phyloP scores from a whole-genome alignment of 768 basidiomycete genomes.

The Lactifluus rugatus region DNA sequence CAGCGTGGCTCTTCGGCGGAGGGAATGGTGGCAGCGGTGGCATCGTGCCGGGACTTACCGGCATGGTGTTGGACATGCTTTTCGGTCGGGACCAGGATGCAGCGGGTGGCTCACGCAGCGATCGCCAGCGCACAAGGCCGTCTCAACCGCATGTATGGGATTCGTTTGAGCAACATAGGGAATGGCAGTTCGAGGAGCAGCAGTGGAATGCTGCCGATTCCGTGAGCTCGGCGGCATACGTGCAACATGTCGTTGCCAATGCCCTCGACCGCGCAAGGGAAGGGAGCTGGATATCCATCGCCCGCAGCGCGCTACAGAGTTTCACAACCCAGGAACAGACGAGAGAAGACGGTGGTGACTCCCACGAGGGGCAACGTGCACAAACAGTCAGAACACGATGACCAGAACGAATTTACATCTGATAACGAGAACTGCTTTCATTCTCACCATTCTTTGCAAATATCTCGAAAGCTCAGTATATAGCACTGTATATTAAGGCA shows the following conservation, averaged over 20 bases:
- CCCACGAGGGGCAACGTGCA: neutral
- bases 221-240: constrained; percentile 28
- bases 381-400: neutral
- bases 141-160: constrained; percentile 56
- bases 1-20: constrained; percentile 43
- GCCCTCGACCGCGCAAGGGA: constrained; percentile 26
- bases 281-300: constrained; percentile 12
- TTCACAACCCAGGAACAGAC: neutral
- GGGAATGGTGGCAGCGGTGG: constrained; percentile 25
- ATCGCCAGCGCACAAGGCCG: constrained; percentile 20
- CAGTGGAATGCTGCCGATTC: constrained; percentile 20
- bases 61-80: constrained; percentile 30
- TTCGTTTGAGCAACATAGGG: constrained; percentile 48
- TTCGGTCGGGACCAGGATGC: neutral
- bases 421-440: neutral
- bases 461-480: constrained; percentile 1
- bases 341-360: neutral
- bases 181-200: constrained; percentile 43
- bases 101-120: neutral
- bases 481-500: constrained; percentile 13
- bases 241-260: constrained; percentile 38
- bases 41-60: constrained; percentile 32
- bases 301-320: constrained; percentile 2
- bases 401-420: neutral
- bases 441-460: neutral